Evolutionary conservation across 1,284 basidiomycete genomes (phyloP).

Genomic region (Phylloboletellus chloephorus): DNA sequence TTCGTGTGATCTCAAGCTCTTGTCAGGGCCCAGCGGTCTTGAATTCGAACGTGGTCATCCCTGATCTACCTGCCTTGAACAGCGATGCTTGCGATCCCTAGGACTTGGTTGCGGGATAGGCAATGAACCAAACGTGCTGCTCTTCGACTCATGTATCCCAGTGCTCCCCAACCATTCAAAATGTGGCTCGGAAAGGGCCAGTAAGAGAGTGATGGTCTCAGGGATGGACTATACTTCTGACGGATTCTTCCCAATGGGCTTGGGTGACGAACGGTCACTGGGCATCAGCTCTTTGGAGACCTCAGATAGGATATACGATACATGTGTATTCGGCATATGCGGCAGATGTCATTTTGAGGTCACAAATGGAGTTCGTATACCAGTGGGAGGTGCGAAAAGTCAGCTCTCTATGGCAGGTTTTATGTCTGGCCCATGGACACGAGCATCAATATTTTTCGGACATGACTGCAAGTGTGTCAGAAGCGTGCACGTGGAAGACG

Average conservation of each 20-base stretch:
- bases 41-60: too few relatives aligned
- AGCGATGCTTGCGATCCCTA: too few relatives aligned
- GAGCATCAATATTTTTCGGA: constrained; percentile 49
- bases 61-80: too few relatives aligned
- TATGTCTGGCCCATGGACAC: not conserved
- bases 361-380: not conserved
- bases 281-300: not conserved
- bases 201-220: not conserved
- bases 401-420: not conserved
- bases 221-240: not conserved
- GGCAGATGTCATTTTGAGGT: not conserved
- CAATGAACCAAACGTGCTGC: too few relatives aligned
- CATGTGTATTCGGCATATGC: not conserved
- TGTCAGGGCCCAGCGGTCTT: too few relatives aligned
- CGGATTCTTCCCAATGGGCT: too few relatives aligned
- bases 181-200: too few relatives aligned
- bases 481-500: constrained; percentile 8
- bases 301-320: not conserved
- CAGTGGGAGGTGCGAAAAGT: too few relatives aligned
- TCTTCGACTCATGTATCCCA: too few relatives aligned
- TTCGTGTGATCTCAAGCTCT: not conserved
- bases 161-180: too few relatives aligned
- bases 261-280: too few relatives aligned
- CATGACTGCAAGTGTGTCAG: constrained; percentile 38
- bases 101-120: too few relatives aligned